Conservation (phyloP, 2,329 filamentous ascomycete genomes). For the Calonectria pauciramosa region DNA sequence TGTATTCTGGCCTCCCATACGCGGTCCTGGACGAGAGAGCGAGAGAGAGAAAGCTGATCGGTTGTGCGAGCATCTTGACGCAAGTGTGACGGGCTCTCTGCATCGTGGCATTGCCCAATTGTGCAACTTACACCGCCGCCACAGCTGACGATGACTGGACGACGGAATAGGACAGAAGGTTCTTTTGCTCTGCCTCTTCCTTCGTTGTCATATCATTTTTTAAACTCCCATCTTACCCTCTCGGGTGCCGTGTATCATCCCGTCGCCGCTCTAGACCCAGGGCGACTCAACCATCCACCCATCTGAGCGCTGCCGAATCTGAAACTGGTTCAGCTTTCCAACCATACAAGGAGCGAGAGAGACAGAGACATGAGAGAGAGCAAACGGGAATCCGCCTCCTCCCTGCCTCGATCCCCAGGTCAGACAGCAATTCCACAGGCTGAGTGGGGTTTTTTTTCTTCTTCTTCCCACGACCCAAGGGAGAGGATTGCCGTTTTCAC, state of each 20-base stretch:
- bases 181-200: background rate
- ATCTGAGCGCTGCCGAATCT: slow-evolving; percentile 18
- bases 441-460: background rate
- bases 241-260: background rate
- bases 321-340: slow-evolving; percentile 24
- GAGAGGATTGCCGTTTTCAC: slow-evolving; percentile 12
- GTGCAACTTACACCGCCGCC: slow-evolving; percentile 11
- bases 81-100: slow-evolving; percentile 5
- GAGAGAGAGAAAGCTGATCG: background rate
- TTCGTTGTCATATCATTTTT: background rate
- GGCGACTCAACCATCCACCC: background rate
- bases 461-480: background rate
- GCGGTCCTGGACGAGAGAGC: background rate
- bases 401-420: background rate
- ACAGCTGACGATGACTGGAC: slow-evolving; percentile 12
- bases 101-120: slow-evolving; percentile 24
- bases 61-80: background rate
- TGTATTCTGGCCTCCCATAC: background rate
- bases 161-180: background rate
- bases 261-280: background rate
- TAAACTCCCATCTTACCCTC: background rate
- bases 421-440: background rate
- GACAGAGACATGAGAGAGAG: background rate
- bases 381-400: background rate
- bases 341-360: background rate